These are phyloP conservation scores for Microascus cirrosus DNA, from an alignment of 2,329 filamentous ascomycete species.

Conservation along the genomic window DNA sequence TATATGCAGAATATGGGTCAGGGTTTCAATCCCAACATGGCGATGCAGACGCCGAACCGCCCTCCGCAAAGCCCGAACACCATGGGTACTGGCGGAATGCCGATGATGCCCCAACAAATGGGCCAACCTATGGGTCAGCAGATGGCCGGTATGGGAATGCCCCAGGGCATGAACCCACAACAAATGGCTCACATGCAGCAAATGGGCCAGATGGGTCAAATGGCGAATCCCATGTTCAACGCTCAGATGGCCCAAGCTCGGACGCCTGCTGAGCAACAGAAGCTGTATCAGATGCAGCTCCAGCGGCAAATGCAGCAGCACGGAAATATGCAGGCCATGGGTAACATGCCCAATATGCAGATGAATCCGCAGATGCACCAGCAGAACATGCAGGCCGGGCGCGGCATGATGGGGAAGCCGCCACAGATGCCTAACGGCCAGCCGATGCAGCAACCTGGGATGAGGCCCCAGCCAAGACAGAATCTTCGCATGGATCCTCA, in stretches of 20 bases:
- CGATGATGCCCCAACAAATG: slow-evolving; percentile 45
- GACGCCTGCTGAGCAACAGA: slow-evolving; percentile 48
- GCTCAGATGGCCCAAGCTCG: slow-evolving; percentile 27
- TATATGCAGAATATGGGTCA: slow-evolving; percentile 53
- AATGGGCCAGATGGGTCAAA: slow-evolving; percentile 32
- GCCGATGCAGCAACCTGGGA: slow-evolving; percentile 31
- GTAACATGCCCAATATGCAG: slow-evolving; percentile 10
- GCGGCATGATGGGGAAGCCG: slow-evolving; percentile 41
- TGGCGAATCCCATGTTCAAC: slow-evolving; percentile 20
- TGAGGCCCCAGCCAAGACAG: slow-evolving; percentile 37
- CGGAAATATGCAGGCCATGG: slow-evolving; percentile 15
- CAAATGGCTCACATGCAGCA: slow-evolving; percentile 26
- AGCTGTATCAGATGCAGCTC: slow-evolving; percentile 76
- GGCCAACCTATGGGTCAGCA: slow-evolving; percentile 22
- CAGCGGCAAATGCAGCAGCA: slow-evolving; percentile 52
- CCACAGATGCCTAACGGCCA: slow-evolving; percentile 45
- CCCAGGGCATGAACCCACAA: slow-evolving; percentile 19
- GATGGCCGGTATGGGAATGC: slow-evolving; percentile 8
- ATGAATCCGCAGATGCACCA: slow-evolving; percentile 5
- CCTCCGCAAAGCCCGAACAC: slow-evolving; percentile 43
- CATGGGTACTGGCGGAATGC: slow-evolving; percentile 30
- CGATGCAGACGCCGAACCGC: slow-evolving; percentile 42
- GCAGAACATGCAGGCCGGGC: slow-evolving; percentile 15
- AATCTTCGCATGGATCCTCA: slow-evolving; percentile 44
- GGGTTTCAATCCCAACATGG: slow-evolving; percentile 47